phyloP scores from a whole-genome alignment of 345 rosid species.

The Gossypium anomalum region DNA sequence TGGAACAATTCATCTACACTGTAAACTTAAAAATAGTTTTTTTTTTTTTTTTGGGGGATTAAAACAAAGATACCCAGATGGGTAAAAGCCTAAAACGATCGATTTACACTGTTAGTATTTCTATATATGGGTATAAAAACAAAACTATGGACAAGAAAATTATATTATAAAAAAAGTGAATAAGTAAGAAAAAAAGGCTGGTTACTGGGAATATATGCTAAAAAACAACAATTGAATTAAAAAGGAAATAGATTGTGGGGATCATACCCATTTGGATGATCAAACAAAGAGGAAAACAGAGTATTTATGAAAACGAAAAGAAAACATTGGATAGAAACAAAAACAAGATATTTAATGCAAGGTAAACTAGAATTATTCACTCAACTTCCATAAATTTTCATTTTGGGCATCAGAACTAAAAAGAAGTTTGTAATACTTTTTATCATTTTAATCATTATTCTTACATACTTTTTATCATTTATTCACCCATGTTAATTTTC shows the following conservation, averaged over 20 bases:
- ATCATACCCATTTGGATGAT: constrained; percentile 27
- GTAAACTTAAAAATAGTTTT: background rate
- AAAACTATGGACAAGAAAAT: no score
- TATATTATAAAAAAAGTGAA: background rate
- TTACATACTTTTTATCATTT: no score
- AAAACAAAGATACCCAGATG: constrained; percentile 17
- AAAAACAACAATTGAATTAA: background rate
- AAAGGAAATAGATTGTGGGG: background rate
- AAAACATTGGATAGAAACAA: background rate
- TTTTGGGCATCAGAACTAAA: no score
- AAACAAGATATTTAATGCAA: background rate
- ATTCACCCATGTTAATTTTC: rapidly evolving
- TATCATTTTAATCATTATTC: no score
- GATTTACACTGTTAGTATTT: no score
- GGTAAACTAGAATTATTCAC: no score
- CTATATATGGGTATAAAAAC: no score
- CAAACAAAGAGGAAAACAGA: constrained; percentile 20
- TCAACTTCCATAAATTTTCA: no score
- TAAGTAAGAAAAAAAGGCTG: constrained; percentile 11
- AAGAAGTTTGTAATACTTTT: no score
- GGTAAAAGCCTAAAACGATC: constrained; percentile 17
- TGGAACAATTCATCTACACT: background rate
- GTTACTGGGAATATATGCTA: background rate
- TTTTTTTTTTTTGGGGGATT: background rate
- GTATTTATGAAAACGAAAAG: constrained; percentile 11